phyloP scores from a whole-genome alignment of 495 filamentous ascomycete genomes.

The Podospora bellae-mahoneyi region DNA sequence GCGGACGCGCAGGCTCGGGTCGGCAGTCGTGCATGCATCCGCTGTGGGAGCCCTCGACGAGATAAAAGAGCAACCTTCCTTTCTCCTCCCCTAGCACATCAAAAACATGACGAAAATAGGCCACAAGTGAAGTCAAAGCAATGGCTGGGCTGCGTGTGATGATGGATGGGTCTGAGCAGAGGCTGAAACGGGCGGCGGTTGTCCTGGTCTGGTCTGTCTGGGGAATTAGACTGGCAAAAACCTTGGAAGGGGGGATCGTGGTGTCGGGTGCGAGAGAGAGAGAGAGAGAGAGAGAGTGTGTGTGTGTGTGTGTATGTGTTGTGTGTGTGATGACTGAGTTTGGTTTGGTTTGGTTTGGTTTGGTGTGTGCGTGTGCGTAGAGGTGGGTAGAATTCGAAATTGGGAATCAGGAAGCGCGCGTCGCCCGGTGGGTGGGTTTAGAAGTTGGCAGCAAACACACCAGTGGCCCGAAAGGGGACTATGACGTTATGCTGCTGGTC shows the following conservation, averaged over 20 bases:
- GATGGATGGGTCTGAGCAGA: not conserved
- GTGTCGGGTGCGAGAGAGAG: not conserved
- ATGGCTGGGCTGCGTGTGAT: not conserved
- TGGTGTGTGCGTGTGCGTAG: not conserved
- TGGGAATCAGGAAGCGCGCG: constrained; percentile 1
- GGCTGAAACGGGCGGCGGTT: not conserved
- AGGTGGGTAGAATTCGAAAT: constrained; percentile 1
- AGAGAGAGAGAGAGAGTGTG: too few relatives aligned
- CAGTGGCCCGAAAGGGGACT: constrained; percentile 26
- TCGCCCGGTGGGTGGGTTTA: constrained; percentile 14
- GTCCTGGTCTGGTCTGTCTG: not conserved
- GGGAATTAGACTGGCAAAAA: not conserved
- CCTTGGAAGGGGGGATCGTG: not conserved
- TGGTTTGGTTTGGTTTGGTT: not conserved
- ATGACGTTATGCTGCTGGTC: constrained; percentile 30
- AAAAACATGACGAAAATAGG: not conserved
- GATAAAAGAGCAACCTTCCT: not conserved
- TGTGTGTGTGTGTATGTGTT: not conserved
- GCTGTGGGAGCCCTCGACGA: constrained; percentile 1
- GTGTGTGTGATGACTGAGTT: not conserved
- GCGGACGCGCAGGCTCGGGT: constrained; percentile 16
- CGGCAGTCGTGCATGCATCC: constrained; percentile 15
- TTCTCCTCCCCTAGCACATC: not conserved
- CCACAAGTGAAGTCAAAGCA: not conserved
- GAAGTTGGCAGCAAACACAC: constrained; percentile 29